phyloP scores from a whole-genome alignment of 2,329 filamentous ascomycete genomes.

The Diaporthe longicolla region DNA sequence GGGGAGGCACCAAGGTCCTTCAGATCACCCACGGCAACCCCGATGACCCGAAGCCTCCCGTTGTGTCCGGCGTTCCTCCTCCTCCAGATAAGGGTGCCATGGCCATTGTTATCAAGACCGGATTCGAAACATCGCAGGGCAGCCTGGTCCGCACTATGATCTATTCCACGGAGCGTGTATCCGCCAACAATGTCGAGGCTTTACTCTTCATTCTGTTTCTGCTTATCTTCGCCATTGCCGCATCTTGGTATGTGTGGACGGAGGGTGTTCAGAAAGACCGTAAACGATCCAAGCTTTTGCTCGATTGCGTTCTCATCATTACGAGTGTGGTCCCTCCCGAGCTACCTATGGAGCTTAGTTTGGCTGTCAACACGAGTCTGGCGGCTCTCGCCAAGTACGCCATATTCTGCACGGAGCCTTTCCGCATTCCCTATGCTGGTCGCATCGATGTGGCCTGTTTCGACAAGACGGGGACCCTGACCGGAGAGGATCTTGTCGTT shows the following conservation, averaged over 20 bases:
- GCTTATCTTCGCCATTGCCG: conserved; percentile 94
- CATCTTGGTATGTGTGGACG: conserved; percentile 99
- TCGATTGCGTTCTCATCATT: conserved; percentile 98
- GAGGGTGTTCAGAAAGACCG: conserved; percentile 95
- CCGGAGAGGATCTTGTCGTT: conserved; percentile 95
- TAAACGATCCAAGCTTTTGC: conserved; percentile 95
- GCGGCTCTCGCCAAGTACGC: conserved; percentile 94
- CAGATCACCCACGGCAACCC: conserved; percentile 91
- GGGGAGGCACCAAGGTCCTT: conserved; percentile 96
- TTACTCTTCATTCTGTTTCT: conserved; percentile 98
- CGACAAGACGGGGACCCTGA: conserved; percentile 97
- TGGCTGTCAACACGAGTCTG: conserved; percentile 97
- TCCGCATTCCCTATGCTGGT: conserved; percentile 96
- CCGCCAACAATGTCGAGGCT: conserved; percentile 97
- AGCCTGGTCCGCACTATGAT: conserved; percentile 99
- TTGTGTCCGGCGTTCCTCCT: conserved; percentile 82
- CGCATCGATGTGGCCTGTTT: conserved; percentile 98
- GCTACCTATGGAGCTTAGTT: conserved; percentile 95
- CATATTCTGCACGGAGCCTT: conserved; percentile 99
- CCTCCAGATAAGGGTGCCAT: conserved; percentile 95
- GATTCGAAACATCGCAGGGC: conserved; percentile 98
- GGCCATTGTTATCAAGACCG: conserved; percentile 95
- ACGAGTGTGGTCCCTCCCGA: conserved; percentile 99
- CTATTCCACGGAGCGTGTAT: conserved; percentile 98
- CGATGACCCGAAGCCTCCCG: conserved; percentile 79